These are phyloP conservation scores for Termitomyces sp. DNA, from an alignment of 768 basidiomycete species.

Conservation along the genomic window DNA sequence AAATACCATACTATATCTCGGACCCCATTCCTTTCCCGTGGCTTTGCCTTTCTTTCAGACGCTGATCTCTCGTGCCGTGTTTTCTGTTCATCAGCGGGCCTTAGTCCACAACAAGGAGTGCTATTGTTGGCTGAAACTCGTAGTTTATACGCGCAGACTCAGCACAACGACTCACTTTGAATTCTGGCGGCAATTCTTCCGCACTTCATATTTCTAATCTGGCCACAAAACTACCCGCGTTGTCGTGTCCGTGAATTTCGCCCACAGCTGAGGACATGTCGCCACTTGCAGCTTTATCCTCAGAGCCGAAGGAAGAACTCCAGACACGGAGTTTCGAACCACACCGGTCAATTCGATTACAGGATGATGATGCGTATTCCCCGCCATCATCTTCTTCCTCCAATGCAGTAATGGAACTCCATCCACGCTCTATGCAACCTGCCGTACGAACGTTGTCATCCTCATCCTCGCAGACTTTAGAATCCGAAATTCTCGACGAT, in stretches of 20 bases:
- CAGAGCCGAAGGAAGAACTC: constrained; percentile 21
- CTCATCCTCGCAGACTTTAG: constrained; percentile 11
- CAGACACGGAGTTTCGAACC: constrained; percentile 21
- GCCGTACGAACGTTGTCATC: constrained; percentile 1
- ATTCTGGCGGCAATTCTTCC: constrained; percentile 9
- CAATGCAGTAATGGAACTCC: constrained; percentile 12
- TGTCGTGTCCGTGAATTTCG: constrained; percentile 10
- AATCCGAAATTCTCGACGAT: constrained; percentile 24
- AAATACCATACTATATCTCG: constrained; percentile 17
- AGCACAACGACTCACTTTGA: constrained; percentile 1
- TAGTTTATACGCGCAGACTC: background rate
- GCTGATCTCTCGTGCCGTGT: constrained; percentile 1
- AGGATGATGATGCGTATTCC: constrained; percentile 1
- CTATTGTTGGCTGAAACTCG: background rate
- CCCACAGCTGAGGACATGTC: constrained; percentile 25
- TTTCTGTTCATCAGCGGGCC: background rate
- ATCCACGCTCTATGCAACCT: constrained; percentile 16
- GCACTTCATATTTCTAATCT: constrained; percentile 16
- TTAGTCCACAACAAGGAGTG: background rate
- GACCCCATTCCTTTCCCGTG: constrained; percentile 2
- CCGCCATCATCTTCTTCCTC: constrained; percentile 19
- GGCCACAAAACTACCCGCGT: constrained; percentile 20
- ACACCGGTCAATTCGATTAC: constrained; percentile 5
- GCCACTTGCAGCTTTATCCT: constrained; percentile 17
- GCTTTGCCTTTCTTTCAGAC: background rate